Percentiles rank a stretch among this genome's conserved stretches.
phyloP scores from a whole-genome alignment of 306 rosid genomes.

The Mucuna pruriens region DNA sequence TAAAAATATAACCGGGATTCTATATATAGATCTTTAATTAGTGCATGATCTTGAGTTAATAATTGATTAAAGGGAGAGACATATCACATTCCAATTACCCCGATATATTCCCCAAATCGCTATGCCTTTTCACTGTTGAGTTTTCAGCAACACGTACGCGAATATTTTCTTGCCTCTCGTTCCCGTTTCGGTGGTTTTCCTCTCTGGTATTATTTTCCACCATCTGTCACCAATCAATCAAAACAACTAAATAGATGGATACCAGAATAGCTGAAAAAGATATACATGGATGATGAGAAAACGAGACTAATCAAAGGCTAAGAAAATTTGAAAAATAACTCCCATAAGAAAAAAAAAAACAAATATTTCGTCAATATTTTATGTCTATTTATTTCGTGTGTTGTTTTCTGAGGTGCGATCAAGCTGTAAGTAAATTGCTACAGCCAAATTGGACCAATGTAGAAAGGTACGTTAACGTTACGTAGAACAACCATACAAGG shows the following conservation, averaged over 20 bases:
- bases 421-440: constrained; percentile 25
- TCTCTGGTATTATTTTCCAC: constrained; percentile 46
- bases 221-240: constrained; percentile 43
- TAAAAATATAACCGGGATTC: too few species aligned
- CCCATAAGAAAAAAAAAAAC: neutral
- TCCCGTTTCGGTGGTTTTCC: constrained; percentile 38
- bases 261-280: constrained; percentile 21
- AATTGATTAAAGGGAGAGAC: neutral
- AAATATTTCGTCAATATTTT: neutral
- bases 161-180: constrained; percentile 36
- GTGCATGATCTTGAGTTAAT: neutral
- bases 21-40: neutral
- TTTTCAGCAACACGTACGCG: constrained; percentile 31
- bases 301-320: neutral
- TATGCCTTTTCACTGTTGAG: neutral
- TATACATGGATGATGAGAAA: neutral
- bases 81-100: neutral
- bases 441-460: neutral
- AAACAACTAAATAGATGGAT: constrained; percentile 37
- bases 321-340: neutral
- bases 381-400: neutral
- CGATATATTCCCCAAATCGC: constrained; percentile 10
- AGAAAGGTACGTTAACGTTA: constrained; percentile 14
- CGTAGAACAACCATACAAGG: neutral
- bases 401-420: constrained; percentile 27